phyloP scores from a whole-genome alignment of 345 rosid species.

The Cochlearia excelsa region DNA sequence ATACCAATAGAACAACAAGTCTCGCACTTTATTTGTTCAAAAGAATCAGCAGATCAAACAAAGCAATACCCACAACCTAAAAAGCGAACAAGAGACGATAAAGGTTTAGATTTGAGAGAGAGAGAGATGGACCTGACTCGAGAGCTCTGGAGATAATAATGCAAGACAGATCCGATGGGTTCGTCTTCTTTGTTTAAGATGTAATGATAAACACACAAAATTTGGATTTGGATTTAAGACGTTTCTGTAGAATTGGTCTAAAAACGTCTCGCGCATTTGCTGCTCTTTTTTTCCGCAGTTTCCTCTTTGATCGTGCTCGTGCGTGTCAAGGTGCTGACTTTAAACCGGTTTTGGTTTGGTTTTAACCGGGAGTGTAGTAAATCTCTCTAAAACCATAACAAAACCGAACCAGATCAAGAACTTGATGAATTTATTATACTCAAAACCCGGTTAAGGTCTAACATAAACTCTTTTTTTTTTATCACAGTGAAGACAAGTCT shows the following conservation, averaged over 20 bases:
- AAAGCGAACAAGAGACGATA: not conserved
- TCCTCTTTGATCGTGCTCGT: constrained; percentile 29
- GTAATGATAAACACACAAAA: constrained; percentile 14
- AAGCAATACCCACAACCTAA: constrained; percentile 6
- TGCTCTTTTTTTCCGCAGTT: constrained; percentile 30
- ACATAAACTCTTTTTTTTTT: constrained; percentile 2
- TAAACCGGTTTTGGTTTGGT: too few relatives aligned
- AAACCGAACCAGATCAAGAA: not conserved
- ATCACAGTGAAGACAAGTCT: constrained; percentile 10
- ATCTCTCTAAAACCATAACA: too few relatives aligned
- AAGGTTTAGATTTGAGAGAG: not conserved
- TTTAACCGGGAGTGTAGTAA: too few relatives aligned
- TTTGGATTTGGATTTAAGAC: constrained; percentile 17
- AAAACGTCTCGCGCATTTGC: constrained; percentile 38
- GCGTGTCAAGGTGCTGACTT: too few relatives aligned
- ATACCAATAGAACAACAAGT: too few relatives aligned
- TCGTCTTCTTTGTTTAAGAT: constrained; percentile 3
- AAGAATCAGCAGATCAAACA: not conserved
- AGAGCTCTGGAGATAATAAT: constrained; percentile 28
- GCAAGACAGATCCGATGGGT: constrained; percentile 21
- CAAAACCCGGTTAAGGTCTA: constrained; percentile 12
- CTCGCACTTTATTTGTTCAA: too few relatives aligned
- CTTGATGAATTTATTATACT: not conserved
- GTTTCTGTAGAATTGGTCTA: constrained; percentile 36
- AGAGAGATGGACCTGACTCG: constrained; percentile 27